Conservation (phyloP, 169 alveolate genomes). For the Cyclospora cayetanensis region DNA sequence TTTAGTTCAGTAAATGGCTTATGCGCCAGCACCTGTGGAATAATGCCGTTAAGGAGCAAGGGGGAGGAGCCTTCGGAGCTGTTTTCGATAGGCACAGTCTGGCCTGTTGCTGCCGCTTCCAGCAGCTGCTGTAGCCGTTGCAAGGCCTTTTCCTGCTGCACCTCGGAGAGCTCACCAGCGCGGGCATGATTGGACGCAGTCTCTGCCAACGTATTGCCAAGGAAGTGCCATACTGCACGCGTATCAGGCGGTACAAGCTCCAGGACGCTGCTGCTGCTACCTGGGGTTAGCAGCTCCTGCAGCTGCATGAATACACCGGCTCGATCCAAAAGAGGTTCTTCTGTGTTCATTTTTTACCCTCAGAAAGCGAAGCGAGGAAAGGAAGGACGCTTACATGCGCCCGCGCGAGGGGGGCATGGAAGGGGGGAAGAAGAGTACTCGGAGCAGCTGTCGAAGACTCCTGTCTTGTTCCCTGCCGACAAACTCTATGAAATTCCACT, state of each 20-base stretch:
- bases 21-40: background rate
- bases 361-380: background rate
- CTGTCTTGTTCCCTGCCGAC: no score
- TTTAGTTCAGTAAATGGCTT: constrained; percentile 11
- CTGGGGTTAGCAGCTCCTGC: constrained; percentile 33
- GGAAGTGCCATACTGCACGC: constrained; percentile 31
- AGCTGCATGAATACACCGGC: constrained; percentile 57
- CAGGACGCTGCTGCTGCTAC: constrained; percentile 57
- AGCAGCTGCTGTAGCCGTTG: constrained; percentile 66
- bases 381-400: no score
- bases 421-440: no score
- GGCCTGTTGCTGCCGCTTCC: constrained; percentile 52
- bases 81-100: background rate
- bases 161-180: constrained; percentile 22
- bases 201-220: constrained; percentile 27
- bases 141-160: constrained; percentile 50
- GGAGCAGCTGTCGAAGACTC: no score
- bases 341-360: constrained; percentile 13
- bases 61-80: background rate
- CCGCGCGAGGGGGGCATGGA: no score
- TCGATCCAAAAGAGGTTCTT: constrained; percentile 58
- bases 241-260: constrained; percentile 26
- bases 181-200: constrained; percentile 50
- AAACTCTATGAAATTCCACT: no score
- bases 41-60: constrained; percentile 1